Evolutionary conservation across 129 eudicot species (phyloP), one percentile per base, ranked within the genome.

Genomic region (Pseudognaphalium luteoalbum): DNA sequence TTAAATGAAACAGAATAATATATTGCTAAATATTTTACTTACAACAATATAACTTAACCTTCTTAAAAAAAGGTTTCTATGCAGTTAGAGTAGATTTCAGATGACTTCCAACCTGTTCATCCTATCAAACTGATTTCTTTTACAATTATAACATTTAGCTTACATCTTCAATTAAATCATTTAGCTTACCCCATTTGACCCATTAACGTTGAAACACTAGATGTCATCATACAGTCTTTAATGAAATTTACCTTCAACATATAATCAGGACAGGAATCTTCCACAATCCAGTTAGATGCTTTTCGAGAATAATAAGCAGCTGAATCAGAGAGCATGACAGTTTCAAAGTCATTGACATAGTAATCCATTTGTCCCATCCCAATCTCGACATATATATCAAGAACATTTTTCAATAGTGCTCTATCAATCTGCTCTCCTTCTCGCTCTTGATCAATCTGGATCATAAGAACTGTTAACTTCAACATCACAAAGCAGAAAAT

Each of bases 241-340:
- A 64, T 3, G 2, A 15, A 2, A 9, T 30, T 50, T 78, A 78
- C 98, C 87, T 93, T 93, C 81, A 87, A 63, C 97, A 93, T 88
- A 81, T 93, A 93, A 80, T 88, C 97, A 57, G 98, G 98, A 72
- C 97, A 90, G 7, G 97, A 90, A 82, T 90, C 92, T 32, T 93
- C 92, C 56, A 84, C 71, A 57, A 93, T 90, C 98, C 97, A 90
- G 65, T 79, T 85, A n/a, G 88, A 88, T 35, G 97, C 91, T 77
- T 92, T 92, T 35, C 97, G 81, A n/a, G 97, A 87, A 83, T 92
- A 89, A 67, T 92, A 92, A 33, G 89, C 87, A 19, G 91, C 85
- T 39, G 97, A 78, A 82, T 89, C 91, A 16, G 80, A 16, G 74
- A 92, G 93, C 96, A 89, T 72, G 42, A 30, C 32, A 35, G 59